phyloP scores from a whole-genome alignment of 2,329 filamentous ascomycete species.

The Epicoccum sorghinum region DNA sequence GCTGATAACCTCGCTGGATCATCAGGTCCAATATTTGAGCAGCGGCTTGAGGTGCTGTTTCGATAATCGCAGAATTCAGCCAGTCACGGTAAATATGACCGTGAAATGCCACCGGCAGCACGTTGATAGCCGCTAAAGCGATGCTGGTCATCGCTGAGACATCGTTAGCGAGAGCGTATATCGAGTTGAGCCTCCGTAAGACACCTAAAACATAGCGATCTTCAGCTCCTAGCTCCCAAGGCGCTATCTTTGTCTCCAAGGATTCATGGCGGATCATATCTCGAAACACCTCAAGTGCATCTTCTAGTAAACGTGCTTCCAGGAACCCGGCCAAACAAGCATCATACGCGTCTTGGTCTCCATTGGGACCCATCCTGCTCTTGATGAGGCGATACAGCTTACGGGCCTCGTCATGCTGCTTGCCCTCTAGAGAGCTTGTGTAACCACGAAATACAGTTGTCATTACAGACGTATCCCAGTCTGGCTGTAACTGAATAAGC shows the following conservation, averaged over 20 bases:
- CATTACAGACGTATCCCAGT: conserved; percentile 62
- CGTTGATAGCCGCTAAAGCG: conserved; percentile 52
- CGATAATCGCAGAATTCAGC: conserved; percentile 81
- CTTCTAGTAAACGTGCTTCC: conserved; percentile 66
- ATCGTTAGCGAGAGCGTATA: conserved; percentile 38
- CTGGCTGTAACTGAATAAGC: conserved; percentile 56
- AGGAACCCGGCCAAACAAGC: conserved; percentile 74
- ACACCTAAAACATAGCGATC: conserved; percentile 37
- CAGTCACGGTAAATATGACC: conserved; percentile 87
- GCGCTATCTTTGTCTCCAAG: conserved; percentile 40
- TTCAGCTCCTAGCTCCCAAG: conserved; percentile 16
- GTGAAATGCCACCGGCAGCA: conserved; percentile 64
- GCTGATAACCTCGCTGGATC: conserved; percentile 69
- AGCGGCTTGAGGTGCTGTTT: conserved; percentile 66
- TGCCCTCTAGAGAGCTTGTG: conserved; percentile 55
- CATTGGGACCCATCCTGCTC: conserved; percentile 61
- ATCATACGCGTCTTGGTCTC: conserved; percentile 79
- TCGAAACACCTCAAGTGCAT: conserved; percentile 78
- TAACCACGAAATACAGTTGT: conserved; percentile 74
- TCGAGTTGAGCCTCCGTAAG: conserved; percentile 32
- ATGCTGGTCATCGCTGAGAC: conserved; percentile 39
- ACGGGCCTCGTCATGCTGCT: conserved; percentile 58
- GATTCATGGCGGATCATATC: conserved; percentile 77
- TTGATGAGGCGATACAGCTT: conserved; percentile 61
- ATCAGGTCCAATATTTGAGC: conserved; percentile 76